These are phyloP conservation scores for Sindora glabra DNA, from an alignment of 306 rosid species.

Conservation along the genomic window DNA sequence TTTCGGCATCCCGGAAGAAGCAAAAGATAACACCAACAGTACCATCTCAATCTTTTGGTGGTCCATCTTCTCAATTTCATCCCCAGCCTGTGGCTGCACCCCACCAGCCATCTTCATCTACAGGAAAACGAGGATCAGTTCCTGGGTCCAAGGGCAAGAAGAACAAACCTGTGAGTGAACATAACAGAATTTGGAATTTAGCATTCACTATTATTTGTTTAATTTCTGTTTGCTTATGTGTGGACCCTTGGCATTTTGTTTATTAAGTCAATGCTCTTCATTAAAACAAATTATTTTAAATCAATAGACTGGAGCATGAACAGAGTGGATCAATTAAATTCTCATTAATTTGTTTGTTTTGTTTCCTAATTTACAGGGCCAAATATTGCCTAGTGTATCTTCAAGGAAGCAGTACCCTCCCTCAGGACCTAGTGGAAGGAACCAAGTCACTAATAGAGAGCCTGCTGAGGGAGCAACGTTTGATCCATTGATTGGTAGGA, in stretches of 20 bases:
- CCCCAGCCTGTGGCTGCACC: too few species aligned
- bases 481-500: constrained; percentile 58
- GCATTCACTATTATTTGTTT: too few species aligned
- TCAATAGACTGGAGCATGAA: too few species aligned
- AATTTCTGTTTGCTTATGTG: too few species aligned
- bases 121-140: constrained; percentile 50
- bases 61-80: constrained; percentile 44
- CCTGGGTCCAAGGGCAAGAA: constrained; percentile 53
- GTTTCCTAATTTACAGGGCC: background rate
- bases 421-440: constrained; percentile 38
- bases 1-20: constrained; percentile 77
- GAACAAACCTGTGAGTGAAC: constrained; percentile 51
- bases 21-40: constrained; percentile 51
- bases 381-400: constrained; percentile 25
- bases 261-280: too few species aligned
- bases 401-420: constrained; percentile 47
- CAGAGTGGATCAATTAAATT: too few species aligned
- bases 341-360: constrained; percentile 1
- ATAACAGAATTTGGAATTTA: constrained; percentile 4
- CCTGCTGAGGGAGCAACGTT: constrained; percentile 33
- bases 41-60: constrained; percentile 29
- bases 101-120: constrained; percentile 48
- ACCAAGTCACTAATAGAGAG: constrained; percentile 42
- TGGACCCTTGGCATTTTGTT: too few species aligned
- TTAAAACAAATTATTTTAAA: too few species aligned